Evolutionary conservation across 1,284 basidiomycete species (phyloP), one percentile per base, ranked within the genome.

Genomic region (Polyporus tsugae): DNA sequence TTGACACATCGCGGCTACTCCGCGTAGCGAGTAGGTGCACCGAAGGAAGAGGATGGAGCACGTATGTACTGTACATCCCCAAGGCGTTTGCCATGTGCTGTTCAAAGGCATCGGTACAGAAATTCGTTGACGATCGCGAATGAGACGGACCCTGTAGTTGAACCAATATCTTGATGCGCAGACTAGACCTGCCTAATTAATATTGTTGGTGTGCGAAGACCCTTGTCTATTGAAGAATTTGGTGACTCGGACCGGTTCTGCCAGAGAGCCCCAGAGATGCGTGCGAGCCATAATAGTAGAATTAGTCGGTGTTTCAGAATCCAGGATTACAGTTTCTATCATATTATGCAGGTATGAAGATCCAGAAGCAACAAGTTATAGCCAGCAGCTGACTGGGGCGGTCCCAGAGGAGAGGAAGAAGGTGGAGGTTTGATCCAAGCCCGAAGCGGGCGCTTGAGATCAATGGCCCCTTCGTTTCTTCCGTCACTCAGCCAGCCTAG

Each of bases 111-210:
- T 52, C n/a, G 29, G n/a, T 55, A 41, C 22, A 4, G 41, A 6
- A 2, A 6, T 19, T 6, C 7, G 19, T 13, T 3, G 10, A 19
- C 6, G 17, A 49, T 17, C 33, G 35, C 46, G 38, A 11, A n/a
- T n/a, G 19, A 19, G 11, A 76, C 92, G 65, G 77, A 97, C 96
- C 52, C 97, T 85, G 77, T 99, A 99, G 79, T 99, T 99, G 86
- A 99, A 99, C 97, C 97, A 98, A 78, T 97, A 98, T 69, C 97
- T 82, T 6, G 95, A 97, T 0, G 98, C 87, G 76, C 95, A 97
- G 1, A 99, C 96, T 33, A 99, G 85, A 1, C 99, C 97, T 0
- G 97, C 97, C 97, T 98, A 99, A 79, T 99, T 99, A n/a, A n/a
- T n/a, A n/a, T n/a, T n/a, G 78, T 99, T 99, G 2, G 97, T 97